phyloP scores from a whole-genome alignment of 2,329 filamentous ascomycete species.

The Orbilia ellipsospora region DNA sequence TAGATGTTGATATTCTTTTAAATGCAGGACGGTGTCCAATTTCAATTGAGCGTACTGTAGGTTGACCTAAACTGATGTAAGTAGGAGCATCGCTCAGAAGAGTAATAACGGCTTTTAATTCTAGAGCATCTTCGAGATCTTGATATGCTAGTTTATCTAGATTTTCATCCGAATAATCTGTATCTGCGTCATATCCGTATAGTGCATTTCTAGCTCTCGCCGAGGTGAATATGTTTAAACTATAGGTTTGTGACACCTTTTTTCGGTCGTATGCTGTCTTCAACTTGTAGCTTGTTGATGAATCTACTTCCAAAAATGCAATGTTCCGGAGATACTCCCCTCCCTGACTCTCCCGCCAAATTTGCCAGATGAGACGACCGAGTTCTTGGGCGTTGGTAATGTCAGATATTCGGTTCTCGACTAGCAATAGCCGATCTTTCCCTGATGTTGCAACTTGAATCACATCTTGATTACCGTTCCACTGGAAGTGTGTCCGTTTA shows the following conservation, averaged over 20 bases:
- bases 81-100: neutral
- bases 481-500: neutral
- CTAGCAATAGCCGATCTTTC: neutral
- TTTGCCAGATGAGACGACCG: neutral
- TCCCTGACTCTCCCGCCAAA: slow-evolving; percentile 1
- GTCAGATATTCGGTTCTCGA: neutral
- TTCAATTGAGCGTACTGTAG: neutral
- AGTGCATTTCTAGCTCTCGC: neutral
- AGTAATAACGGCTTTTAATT: neutral
- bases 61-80: neutral
- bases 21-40: neutral
- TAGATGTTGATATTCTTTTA: neutral
- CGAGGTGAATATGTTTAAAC: neutral
- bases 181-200: neutral
- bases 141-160: neutral
- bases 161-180: neutral
- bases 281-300: neutral
- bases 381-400: neutral
- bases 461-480: neutral
- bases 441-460: neutral
- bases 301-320: neutral
- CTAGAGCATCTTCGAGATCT: neutral
- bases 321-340: neutral
- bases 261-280: neutral
- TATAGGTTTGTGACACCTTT: neutral